Evolutionary conservation across 1,284 basidiomycete species (phyloP).

Genomic region (Boletus sp.): DNA sequence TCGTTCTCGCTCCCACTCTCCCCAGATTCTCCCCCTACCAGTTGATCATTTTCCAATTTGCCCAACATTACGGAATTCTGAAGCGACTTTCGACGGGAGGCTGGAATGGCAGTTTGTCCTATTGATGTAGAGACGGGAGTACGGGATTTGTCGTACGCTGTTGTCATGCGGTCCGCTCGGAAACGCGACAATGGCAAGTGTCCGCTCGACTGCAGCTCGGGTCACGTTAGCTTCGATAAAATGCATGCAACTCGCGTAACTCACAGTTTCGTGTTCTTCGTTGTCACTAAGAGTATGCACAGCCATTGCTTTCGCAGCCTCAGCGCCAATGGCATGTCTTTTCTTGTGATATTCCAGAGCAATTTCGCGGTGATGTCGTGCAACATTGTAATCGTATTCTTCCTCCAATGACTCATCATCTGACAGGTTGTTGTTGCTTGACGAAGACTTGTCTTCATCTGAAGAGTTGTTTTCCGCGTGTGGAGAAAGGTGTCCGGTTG

Average conservation of each 20-base stretch:
- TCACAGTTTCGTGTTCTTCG: constrained; percentile 45
- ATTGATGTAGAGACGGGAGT: constrained; percentile 38
- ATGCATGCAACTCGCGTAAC: constrained; percentile 17
- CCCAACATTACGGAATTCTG: constrained; percentile 58
- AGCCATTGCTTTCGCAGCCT: constrained; percentile 48
- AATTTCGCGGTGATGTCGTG: constrained; percentile 66
- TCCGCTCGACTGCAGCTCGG: constrained; percentile 21
- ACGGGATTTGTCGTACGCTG: constrained; percentile 40
- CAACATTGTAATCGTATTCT: constrained; percentile 54
- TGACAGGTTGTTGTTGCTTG: constrained; percentile 25
- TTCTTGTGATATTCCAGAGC: constrained; percentile 67
- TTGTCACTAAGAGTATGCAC: constrained; percentile 42
- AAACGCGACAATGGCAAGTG: constrained; percentile 59
- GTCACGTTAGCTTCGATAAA: background rate
- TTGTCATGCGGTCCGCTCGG: constrained; percentile 50
- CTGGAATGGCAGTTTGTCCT: constrained; percentile 48
- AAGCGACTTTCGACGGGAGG: constrained; percentile 47
- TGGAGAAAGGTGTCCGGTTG: constrained; percentile 28
- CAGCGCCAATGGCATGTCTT: constrained; percentile 51
- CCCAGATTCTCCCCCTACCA: constrained; percentile 51
- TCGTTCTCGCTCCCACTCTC: constrained; percentile 60
- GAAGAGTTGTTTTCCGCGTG: constrained; percentile 12
- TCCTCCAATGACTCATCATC: constrained; percentile 39
- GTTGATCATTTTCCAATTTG: constrained; percentile 51
- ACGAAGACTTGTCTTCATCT: constrained; percentile 12